Evolutionary conservation across 2,329 filamentous ascomycete species (phyloP), one percentile per base, ranked within the genome.

Genomic region (Plectosphaerella cucumerina): DNA sequence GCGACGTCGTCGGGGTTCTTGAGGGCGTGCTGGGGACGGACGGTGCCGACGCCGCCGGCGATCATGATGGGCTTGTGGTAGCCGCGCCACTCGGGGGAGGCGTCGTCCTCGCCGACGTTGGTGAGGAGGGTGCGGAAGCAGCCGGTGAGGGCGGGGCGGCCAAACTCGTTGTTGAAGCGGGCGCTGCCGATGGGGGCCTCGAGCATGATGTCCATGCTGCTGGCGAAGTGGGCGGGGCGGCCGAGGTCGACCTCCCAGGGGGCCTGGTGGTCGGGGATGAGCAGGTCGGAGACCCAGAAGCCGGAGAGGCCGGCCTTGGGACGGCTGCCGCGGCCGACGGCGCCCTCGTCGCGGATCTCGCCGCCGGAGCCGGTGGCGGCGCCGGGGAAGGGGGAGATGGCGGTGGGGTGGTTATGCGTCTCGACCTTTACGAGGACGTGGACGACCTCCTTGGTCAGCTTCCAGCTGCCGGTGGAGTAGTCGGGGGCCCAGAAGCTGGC

Each of bases 41-140:
- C 93, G 6, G 89, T 96, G 46, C 94, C 94, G 34, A 97, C 84
- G 65, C 94, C 94, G 64, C 94, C 94, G 55, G 94, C 94, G 71
- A 99, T 90, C 90, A 97, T 96, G 68, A 96, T 97, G 10, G 94
- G 94, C 74, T 99, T 99, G 72, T 97, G 94, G 67, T 96, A 99
- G 21, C 94, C 94, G 59, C 93, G 82, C 63, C 90, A 81, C 59
- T 96, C 90, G 18, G 77, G 78, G 17, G 64, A 59, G 10, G 37
- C 14, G 4, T 67, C 66, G 46, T 76, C 73, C 35, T 71, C 68
- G 39, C 81, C 81, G 50, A 88, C 78, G 51, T 84, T 78, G 42
- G 86, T 88, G 26, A 95, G 82, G 35, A 99, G 79, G 1, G 94
- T 99, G 54, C 93, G 81, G 77, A 99, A 99, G 65, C 91, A 93